Evolutionary conservation across 2,329 filamentous ascomycete genomes (phyloP).

Genomic region (Colletotrichum costaricense): DNA sequence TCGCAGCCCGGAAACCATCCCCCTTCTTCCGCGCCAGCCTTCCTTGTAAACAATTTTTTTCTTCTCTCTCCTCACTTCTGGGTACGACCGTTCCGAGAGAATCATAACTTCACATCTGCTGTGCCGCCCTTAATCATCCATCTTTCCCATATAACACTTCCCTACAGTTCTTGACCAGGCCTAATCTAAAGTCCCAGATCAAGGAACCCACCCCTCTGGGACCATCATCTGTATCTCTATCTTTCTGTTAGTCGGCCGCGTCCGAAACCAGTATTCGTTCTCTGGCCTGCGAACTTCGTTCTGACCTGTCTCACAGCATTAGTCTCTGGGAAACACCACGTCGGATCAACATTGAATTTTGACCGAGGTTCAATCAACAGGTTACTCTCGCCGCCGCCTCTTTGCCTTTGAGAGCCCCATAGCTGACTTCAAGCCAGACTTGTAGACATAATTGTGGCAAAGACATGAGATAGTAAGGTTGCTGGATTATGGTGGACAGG

Average conservation of each 20-base stretch:
- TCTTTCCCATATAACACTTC: constrained; percentile 17
- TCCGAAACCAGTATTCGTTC: constrained; percentile 12
- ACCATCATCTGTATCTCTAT: background rate
- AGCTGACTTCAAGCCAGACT: constrained; percentile 24
- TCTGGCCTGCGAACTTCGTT: background rate
- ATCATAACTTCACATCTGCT: constrained; percentile 10
- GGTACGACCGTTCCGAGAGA: background rate
- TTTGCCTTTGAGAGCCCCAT: background rate
- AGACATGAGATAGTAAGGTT: constrained; percentile 33
- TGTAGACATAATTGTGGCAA: constrained; percentile 28
- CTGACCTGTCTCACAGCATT: background rate
- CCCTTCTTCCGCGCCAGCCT: constrained; percentile 31
- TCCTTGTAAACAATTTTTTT: constrained; percentile 13
- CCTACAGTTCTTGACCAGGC: constrained; percentile 1
- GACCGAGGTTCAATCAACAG: constrained; percentile 28
- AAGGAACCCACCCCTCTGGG: background rate
- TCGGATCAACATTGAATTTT: constrained; percentile 38
- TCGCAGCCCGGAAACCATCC: constrained; percentile 19
- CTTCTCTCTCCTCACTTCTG: background rate
- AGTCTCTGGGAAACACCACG: constrained; percentile 3
- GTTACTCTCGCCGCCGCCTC: constrained; percentile 27
- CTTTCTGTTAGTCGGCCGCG: constrained; percentile 5
- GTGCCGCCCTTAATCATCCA: constrained; percentile 3
- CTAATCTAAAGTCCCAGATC: constrained; percentile 3
- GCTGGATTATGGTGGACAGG: constrained; percentile 36